phyloP scores from a whole-genome alignment of 768 basidiomycete genomes.

The Gelatoporia subvermispora region DNA sequence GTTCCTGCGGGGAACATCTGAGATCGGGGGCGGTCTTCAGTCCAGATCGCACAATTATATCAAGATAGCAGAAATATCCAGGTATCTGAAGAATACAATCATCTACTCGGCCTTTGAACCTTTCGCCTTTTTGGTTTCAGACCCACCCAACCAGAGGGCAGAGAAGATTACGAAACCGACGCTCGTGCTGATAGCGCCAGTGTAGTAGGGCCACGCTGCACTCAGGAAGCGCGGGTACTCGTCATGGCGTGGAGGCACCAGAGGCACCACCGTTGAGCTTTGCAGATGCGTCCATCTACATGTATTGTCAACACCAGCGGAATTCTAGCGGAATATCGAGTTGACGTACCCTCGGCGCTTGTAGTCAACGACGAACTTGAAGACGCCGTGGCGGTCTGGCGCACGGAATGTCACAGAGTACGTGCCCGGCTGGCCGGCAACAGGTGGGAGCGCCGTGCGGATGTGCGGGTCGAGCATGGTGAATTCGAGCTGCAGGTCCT shows the following conservation, averaged over 20 bases:
- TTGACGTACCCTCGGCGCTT: constrained; percentile 76
- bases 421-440: constrained; percentile 50
- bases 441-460: constrained; percentile 68
- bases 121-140: constrained; percentile 53
- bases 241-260: constrained; percentile 93
- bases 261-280: constrained; percentile 70
- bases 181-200: constrained; percentile 85
- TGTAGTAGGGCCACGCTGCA: constrained; percentile 95
- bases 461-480: constrained; percentile 99
- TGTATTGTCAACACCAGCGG: neutral
- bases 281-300: constrained; percentile 71
- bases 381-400: constrained; percentile 96
- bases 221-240: constrained; percentile 93
- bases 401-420: constrained; percentile 84
- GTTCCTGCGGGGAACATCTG: no score
- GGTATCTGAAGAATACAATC: no score
- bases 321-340: neutral
- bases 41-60: no score
- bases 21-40: no score
- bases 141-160: constrained; percentile 82
- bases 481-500: constrained; percentile 90
- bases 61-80: no score
- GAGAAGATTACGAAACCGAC: constrained; percentile 83
- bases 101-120: constrained; percentile 21
- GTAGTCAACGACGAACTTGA: constrained; percentile 92